These are phyloP conservation scores for Boeremia lycopersici DNA, from an alignment of 2,329 filamentous ascomycete genomes.

Conservation along the genomic window DNA sequence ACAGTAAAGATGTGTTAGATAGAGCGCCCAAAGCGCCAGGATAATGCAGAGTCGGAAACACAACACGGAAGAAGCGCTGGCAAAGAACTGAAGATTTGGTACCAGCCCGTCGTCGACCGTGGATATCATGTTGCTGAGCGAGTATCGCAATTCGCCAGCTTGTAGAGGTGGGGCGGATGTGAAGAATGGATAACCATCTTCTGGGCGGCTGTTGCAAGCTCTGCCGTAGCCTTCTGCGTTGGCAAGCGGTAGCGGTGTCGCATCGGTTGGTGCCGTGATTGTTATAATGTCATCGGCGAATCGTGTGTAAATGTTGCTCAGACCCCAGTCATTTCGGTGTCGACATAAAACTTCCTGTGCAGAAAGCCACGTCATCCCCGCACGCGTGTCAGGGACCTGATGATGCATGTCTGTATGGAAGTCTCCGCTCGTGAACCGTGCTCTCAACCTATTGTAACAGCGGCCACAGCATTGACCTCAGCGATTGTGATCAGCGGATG, in stretches of 20 bases:
- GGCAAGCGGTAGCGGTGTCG: no score
- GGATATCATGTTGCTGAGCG: slow-evolving; percentile 24
- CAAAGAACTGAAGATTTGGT: slow-evolving; percentile 12
- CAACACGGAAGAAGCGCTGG: slow-evolving; percentile 12
- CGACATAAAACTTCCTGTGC: no score
- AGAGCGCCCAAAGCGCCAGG: neutral
- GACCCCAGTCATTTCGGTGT: no score
- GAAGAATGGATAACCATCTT: neutral
- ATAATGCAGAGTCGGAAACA: neutral
- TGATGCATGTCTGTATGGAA: neutral
- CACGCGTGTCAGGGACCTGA: neutral
- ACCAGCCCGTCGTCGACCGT: slow-evolving; percentile 23
- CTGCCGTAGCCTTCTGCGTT: no score
- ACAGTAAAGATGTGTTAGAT: neutral
- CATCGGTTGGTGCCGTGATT: no score
- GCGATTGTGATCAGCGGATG: slow-evolving; percentile 2
- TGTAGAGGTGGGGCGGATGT: neutral
- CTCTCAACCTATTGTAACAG: neutral
- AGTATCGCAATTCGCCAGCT: slow-evolving; percentile 11
- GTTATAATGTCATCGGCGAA: no score
- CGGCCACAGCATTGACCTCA: neutral
- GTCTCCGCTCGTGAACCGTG: neutral
- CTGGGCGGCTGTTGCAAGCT: neutral
- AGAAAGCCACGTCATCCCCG: no score
- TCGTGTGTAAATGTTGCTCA: no score